These are phyloP conservation scores for Solanum acaule DNA, from an alignment of 257 asterid genomes.

Conservation along the genomic window DNA sequence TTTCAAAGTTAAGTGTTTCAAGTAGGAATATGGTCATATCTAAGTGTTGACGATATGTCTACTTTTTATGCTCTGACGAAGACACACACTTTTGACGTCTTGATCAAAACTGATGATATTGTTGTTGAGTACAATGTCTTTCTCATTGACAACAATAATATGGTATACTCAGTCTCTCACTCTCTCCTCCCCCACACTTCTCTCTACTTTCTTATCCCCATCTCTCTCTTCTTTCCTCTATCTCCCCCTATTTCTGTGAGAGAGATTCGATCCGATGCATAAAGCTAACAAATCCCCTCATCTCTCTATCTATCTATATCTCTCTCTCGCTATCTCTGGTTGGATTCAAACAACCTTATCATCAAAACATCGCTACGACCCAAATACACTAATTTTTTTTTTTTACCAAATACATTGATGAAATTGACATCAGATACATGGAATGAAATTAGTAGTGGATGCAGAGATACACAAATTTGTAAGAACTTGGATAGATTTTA, in stretches of 20 bases:
- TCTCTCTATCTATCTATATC: too few species aligned
- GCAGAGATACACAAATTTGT: too few species aligned
- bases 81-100: not conserved
- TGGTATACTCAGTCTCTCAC: not conserved
- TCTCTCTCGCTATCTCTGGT: not conserved
- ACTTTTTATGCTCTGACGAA: accelerated
- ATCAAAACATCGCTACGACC: not conserved
- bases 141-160: not conserved
- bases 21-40: too few species aligned
- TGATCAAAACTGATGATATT: not conserved
- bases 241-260: accelerated
- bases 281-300: too few species aligned
- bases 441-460: not conserved
- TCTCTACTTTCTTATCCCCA: too few species aligned
- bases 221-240: too few species aligned
- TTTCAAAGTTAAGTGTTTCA: not conserved
- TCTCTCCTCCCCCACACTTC: too few species aligned
- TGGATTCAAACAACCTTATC: not conserved
- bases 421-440: not conserved
- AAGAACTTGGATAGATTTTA: too few species aligned
- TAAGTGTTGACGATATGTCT: not conserved
- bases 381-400: not conserved
- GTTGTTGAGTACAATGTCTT: too few species aligned
- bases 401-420: too few species aligned
- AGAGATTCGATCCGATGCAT: not conserved